Base-by-base conservation (phyloP, 2,329 filamentous ascomycete species). In the Clonostachys sp. region DNA sequence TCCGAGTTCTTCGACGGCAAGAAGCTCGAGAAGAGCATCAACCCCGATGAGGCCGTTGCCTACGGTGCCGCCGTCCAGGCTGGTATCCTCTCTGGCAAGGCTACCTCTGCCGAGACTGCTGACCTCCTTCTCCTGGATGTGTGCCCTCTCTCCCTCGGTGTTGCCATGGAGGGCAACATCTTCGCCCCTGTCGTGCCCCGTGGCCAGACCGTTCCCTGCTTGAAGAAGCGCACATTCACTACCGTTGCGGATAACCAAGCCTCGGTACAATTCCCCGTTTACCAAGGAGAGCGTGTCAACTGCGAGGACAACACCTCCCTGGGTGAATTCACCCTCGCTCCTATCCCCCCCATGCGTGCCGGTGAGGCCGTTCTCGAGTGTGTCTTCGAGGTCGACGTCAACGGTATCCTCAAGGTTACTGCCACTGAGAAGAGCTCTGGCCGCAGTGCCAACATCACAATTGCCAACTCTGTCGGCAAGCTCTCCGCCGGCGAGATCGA, bases 1-100 rank as follows among this genome's bases (percentile, higher is more conserved):
- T 91, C 86, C 77, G 94, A 99, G 75, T 96, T 91, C 84, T 99
- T 99, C 79, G 89, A 95, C 71, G 91, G 91, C 75, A 99, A 99
- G 90, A 96, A 99, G 87, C 89, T 96, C 59, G 92, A 97, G 84
- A 97, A 96, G 83, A 94, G 89, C 81, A 97, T 97, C 80, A 99
- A 99, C 84, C 94, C 94, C 63, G 94, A 99, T 68, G 94, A 99
- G 82, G 94, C 94, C 61, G 94, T 99, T 65, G 94, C 94, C 62
- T 96, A 96, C 76, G 94, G 94, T 85, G 94, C 94, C 57, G 94
- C 94, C 61, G 92, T 99, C 53, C 94, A 99, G 80, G 94, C 94
- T 59, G 94, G 91, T 84, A 96, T 99, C 70, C 86, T 99, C 57
- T 96, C 92, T 50, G 94, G 94, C 70, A 96, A 96, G 86, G 94